Conservation (phyloP, 306 rosid species). For the Lathyrus tuberosus region DNA sequence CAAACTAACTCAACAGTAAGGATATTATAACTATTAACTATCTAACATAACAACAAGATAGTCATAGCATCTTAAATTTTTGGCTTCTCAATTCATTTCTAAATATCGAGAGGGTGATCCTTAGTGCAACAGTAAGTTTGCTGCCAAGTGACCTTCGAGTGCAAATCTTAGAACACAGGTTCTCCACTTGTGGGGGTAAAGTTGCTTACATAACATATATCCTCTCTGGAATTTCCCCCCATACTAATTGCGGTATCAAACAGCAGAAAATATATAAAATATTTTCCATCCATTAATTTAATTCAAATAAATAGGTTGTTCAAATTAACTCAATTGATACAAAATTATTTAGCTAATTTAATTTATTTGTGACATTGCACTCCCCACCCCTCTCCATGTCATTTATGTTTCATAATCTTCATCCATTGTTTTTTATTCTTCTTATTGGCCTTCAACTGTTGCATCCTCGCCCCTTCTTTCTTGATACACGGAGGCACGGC, state of each 20-base stretch:
- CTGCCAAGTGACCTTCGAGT: slow-evolving; percentile 1
- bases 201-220: background rate
- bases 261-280: slow-evolving; percentile 11
- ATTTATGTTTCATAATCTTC: background rate
- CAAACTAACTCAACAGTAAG: slow-evolving; percentile 28
- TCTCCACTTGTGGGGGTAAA: background rate
- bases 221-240: background rate
- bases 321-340: background rate
- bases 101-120: background rate
- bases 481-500: background rate
- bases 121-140: background rate
- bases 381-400: background rate
- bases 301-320: background rate
- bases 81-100: slow-evolving; percentile 30
- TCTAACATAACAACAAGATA: background rate
- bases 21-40: background rate
- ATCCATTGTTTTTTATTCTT: background rate
- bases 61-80: slow-evolving; percentile 1
- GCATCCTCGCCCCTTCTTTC: background rate
- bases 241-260: slow-evolving; percentile 9
- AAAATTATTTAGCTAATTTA: background rate
- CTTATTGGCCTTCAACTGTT: background rate
- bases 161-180: background rate
- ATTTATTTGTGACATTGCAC: background rate
- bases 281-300: slow-evolving; percentile 18